These are phyloP conservation scores for Phylloboletellus chloephorus DNA, from an alignment of 1,284 basidiomycete genomes.

Conservation along the genomic window DNA sequence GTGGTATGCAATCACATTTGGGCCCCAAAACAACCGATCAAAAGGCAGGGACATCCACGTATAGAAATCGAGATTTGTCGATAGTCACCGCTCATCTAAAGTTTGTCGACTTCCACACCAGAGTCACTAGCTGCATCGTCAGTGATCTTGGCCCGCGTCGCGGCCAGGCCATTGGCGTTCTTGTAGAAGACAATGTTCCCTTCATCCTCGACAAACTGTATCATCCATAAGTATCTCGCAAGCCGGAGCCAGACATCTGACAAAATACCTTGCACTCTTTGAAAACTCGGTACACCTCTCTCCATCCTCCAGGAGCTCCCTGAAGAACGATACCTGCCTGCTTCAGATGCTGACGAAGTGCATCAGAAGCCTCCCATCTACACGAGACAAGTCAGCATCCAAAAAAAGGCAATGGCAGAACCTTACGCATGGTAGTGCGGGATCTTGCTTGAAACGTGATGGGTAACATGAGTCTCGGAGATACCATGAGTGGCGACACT, in stretches of 20 bases:
- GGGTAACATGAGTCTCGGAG: conserved; percentile 88
- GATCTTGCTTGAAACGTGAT: conserved; percentile 90
- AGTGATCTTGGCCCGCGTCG: conserved; percentile 57
- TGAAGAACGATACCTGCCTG: conserved; percentile 55
- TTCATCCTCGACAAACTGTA: conserved; percentile 85
- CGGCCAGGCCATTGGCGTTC: conserved; percentile 75
- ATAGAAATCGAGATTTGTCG: conserved; percentile 3
- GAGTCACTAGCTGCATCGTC: conserved; percentile 75
- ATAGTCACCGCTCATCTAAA: conserved; percentile 23
- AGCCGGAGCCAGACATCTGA: conserved; percentile 1
- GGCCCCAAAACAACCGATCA: not conserved
- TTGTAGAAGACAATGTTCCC: conserved; percentile 92
- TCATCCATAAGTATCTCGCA: conserved; percentile 16
- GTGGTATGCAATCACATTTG: too few species aligned
- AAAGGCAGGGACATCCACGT: conserved; percentile 13
- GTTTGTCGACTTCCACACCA: conserved; percentile 67
- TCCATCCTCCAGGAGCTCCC: conserved; percentile 70
- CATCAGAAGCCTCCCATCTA: conserved; percentile 88
- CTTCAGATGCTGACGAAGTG: conserved; percentile 77
- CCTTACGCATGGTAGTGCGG: conserved; percentile 82
- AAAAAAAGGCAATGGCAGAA: not conserved
- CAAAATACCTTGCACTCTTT: conserved; percentile 66
- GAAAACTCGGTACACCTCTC: conserved; percentile 72
- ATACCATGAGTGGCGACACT: conserved; percentile 81
- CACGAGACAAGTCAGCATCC: conserved; percentile 4